Evolutionary conservation across 2,329 filamentous ascomycete species (phyloP).

Genomic region (Monilinia fructicola): DNA sequence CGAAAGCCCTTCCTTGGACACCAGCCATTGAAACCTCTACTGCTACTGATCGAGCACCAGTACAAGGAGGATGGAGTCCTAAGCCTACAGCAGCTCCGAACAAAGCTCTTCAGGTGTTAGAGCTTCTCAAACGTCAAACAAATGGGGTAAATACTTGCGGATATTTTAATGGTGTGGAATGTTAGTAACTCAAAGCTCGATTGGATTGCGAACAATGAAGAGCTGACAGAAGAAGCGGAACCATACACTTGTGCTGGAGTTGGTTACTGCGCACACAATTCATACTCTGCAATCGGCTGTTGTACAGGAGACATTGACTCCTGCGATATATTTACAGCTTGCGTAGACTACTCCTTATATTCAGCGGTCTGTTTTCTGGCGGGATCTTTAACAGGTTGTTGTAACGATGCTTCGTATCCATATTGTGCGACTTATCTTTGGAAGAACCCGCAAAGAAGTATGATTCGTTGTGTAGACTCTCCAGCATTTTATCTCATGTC

Average conservation of each 20-base stretch:
- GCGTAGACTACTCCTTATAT: slow-evolving; percentile 4
- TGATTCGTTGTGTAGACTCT: neutral
- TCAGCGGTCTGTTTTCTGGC: neutral
- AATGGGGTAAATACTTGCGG: slow-evolving; percentile 3
- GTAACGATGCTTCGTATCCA: neutral
- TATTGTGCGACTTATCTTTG: slow-evolving; percentile 6
- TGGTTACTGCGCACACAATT: slow-evolving; percentile 13
- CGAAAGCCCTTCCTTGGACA: neutral
- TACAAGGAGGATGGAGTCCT: slow-evolving; percentile 1
- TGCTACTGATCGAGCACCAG: no score
- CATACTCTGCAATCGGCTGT: slow-evolving; percentile 7
- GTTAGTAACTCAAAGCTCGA: neutral
- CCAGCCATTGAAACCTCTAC: neutral
- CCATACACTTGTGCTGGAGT: slow-evolving; percentile 5
- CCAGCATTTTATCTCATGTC: slow-evolving; percentile 16
- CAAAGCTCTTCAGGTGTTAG: neutral
- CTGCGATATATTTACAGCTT: slow-evolving; percentile 11
- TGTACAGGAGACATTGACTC: neutral
- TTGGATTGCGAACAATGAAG: neutral
- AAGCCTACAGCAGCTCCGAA: neutral
- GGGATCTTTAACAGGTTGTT: neutral
- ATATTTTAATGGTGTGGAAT: slow-evolving; percentile 1
- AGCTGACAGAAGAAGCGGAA: slow-evolving; percentile 3
- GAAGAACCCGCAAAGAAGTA: slow-evolving; percentile 12
- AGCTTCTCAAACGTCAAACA: neutral